A percentile compares a stretch with the other conserved stretches of the same genome.
Conservation (phyloP, 371 early-diverging fungal species). For the Coemansia sp. region DNA sequence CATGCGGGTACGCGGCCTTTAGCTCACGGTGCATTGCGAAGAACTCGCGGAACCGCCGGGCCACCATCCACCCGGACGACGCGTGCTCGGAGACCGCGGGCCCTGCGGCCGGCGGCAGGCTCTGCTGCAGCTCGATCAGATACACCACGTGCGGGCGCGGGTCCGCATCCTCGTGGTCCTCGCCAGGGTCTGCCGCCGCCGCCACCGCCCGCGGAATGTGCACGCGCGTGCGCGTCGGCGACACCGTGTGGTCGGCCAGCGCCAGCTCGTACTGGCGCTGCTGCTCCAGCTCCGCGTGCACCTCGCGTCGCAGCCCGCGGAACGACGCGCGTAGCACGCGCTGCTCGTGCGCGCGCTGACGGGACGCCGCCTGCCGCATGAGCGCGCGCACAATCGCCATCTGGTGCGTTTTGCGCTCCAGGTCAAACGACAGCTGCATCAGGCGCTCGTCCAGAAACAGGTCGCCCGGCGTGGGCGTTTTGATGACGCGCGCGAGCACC, state of each 20-base stretch:
- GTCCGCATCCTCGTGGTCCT: conserved; percentile 29
- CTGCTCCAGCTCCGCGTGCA: conserved; percentile 64
- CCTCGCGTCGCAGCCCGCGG: conserved; percentile 59
- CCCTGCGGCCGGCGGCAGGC: conserved; percentile 20
- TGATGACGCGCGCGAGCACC: conserved; percentile 51
- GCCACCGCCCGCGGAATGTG: conserved; percentile 43
- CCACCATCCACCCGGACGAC: conserved; percentile 72
- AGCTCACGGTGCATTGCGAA: conserved; percentile 71
- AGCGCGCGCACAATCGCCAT: conserved; percentile 66
- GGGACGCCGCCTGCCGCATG: conserved; percentile 60
- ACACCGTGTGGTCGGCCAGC: conserved; percentile 66
- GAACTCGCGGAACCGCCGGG: conserved; percentile 80
- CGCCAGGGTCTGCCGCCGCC: background rate
- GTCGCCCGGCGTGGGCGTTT: conserved; percentile 69
- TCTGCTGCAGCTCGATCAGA: conserved; percentile 74
- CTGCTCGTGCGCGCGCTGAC: conserved; percentile 56
- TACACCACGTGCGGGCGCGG: conserved; percentile 72
- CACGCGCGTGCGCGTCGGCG: conserved; percentile 56
- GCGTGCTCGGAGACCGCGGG: conserved; percentile 18
- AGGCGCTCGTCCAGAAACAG: conserved; percentile 62
- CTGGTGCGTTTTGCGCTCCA: conserved; percentile 64
- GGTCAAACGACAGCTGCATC: conserved; percentile 55
- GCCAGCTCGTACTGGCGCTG: conserved; percentile 64
- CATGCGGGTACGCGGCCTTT: conserved; percentile 54
- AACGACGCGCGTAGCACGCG: conserved; percentile 65